Base-by-base conservation (phyloP, 768 basidiomycete species). In the Xerocomellus dryophilus region DNA sequence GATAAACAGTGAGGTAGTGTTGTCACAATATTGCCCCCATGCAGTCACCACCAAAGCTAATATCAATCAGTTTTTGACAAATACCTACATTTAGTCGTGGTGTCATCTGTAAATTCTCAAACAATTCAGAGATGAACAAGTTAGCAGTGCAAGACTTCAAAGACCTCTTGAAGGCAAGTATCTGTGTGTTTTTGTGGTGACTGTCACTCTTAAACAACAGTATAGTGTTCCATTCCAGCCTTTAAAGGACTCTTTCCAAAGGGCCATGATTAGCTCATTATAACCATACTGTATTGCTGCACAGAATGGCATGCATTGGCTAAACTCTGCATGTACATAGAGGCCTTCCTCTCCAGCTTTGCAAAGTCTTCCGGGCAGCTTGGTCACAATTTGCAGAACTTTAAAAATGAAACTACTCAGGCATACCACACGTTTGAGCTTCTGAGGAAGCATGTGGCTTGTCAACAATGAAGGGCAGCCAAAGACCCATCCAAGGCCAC, bases 211-310 rank as follows among this genome's bases (percentile, higher is more conserved):
- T 11, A 25, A 40, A 27, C 36, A 5, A 45, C 10, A 2, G 7
- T 36, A 4, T 29, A 54, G 73, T 72, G 71, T 63, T 2, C 54
- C 7, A 58, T 75, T 5, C 73, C 75, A 1, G 68, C 61, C 8
- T 74, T 76, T 43, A 72, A 77, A 11, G 72, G 68, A 6, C 68
- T 78, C 0, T 59, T 76, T 17, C 65, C 62, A 15, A 50, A 56
- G 14, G 36, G 29, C 2, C 59, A 72, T 43, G 53, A 74, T 25
- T 14, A 29, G 4, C 50, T 61, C 7, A 23, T 72, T 9, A 38
- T 46, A 8, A 53, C 59, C 3, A 43, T 72, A 1, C 43, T 73
- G 2, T 74, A 70, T 53, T 50, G 46, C 2, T 54, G 68, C 3
- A 63, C 62, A 5, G 63, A 61, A 17, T 77, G 74, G 75, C 73